Base-by-base conservation (phyloP, 768 basidiomycete species). In the Chiua virens region DNA sequence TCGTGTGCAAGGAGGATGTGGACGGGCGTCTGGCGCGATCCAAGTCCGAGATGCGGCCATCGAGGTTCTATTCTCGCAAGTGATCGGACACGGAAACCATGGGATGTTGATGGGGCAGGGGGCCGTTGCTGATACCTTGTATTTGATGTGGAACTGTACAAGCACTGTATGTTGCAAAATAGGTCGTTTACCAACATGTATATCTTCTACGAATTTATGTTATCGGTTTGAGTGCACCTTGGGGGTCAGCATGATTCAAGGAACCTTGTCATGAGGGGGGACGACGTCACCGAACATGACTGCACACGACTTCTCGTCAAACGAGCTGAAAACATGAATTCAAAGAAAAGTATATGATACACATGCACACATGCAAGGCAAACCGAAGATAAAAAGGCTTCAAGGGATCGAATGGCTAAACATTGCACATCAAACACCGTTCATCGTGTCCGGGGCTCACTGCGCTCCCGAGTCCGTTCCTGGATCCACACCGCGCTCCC, bases 21-120 rank as follows among this genome's bases (percentile, higher is more conserved):
- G 58, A 46, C 3, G 20, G 23, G n/a, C 54, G 54, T 10, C 18
- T 61, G 3, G 39, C 5, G n/a, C 61, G 66, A 18, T 63, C 58
- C 50, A 68, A 63, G 43, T 63, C 66, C 21, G 63, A 70, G 25
- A 55, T 58, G 32, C 52, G 56, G 34, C 63, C 68, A 2, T 37
- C 59, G 40, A 53, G 59, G 22, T 54, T 51, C n/a, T 37, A 46
- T 50, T 45, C 28, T 8, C 55, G 46, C 56, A 57, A 53, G 42
- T 66, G 50, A 61, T 20, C 14, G 5, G 23, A 39, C 5, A 17
- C 32, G n/a, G n/a, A n/a, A n/a, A n/a, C n/a, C n/a, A n/a, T n/a
- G n/a, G n/a, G n/a, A n/a, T n/a, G n/a, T n/a, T n/a, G n/a, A n/a
- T n/a, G n/a, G n/a, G n/a, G n/a, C n/a, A n/a, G n/a, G n/a, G n/a